These are phyloP conservation scores for Phytophthora litchii DNA, from an alignment of 352 stramenopile genomes.

Conservation along the genomic window DNA sequence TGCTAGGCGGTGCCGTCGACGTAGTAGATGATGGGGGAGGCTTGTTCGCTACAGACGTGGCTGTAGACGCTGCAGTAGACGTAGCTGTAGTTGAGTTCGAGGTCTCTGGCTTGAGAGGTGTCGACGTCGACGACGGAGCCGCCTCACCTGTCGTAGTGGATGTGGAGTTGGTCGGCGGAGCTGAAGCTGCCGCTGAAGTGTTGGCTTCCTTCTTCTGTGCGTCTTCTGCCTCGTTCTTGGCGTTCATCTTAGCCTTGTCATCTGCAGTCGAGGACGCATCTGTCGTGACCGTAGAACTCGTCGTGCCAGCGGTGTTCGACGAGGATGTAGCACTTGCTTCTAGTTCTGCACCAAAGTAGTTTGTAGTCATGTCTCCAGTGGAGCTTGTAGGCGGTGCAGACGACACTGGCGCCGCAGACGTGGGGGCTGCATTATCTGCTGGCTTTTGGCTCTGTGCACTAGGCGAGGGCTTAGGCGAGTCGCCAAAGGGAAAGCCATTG, in stretches of 20 bases:
- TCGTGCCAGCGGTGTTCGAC: conserved; percentile 3
- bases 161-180: conserved; percentile 15
- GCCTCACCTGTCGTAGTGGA: conserved; percentile 11
- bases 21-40: conserved; percentile 12
- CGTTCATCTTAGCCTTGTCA: conserved; percentile 39
- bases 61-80: conserved; percentile 23
- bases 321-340: conserved; percentile 25
- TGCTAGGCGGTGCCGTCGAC: conserved; percentile 10
- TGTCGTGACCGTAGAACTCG: conserved; percentile 25
- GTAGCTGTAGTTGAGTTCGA: conserved; percentile 15
- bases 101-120: conserved; percentile 24
- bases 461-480: conserved; percentile 69
- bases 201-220: conserved; percentile 34
- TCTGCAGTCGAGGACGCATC: conserved; percentile 13
- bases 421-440: conserved; percentile 4
- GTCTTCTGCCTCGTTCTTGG: conserved; percentile 37
- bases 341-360: conserved; percentile 78
- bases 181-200: conserved; percentile 11
- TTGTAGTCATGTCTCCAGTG: conserved; percentile 44
- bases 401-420: conserved; percentile 5
- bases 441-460: conserved; percentile 25
- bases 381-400: conserved; percentile 21
- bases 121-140: conserved; percentile 19
- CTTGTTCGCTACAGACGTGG: conserved; percentile 12
- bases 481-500: conserved; percentile 82